A percentile compares a stretch with the other conserved stretches of the same genome.
phyloP scores from a whole-genome alignment of 176 grass and related monocot species.

The Pontederia paniculata region DNA sequence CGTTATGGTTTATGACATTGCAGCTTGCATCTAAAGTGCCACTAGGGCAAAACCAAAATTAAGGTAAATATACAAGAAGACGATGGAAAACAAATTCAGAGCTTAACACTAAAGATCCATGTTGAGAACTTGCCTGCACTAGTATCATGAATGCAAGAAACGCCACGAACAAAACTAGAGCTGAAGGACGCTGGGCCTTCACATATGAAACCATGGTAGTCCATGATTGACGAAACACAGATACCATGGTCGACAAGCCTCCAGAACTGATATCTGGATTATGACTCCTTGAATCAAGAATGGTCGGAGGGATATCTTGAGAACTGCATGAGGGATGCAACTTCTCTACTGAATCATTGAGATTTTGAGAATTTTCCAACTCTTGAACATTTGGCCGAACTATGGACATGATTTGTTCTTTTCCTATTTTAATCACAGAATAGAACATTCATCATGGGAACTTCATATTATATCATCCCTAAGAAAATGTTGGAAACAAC shows the following conservation, averaged over 20 bases:
- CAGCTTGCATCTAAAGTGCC: no score
- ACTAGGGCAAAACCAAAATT: not conserved
- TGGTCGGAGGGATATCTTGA: constrained; percentile 7
- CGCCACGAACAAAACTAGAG: constrained; percentile 37
- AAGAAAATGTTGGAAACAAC: not conserved
- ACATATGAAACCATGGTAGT: constrained; percentile 32
- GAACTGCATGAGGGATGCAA: constrained; percentile 1
- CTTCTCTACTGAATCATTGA: constrained; percentile 31
- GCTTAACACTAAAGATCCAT: not conserved
- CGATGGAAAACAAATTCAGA: not conserved
- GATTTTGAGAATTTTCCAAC: constrained; percentile 18
- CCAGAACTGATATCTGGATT: constrained; percentile 28
- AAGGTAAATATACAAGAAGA: not conserved
- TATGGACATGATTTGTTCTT: not conserved
- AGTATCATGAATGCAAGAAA: constrained; percentile 51
- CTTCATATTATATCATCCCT: not conserved
- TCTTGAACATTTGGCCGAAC: constrained; percentile 1
- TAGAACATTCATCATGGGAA: not conserved
- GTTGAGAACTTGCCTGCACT: constrained; percentile 52
- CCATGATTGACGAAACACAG: constrained; percentile 47
- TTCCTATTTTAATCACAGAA: constrained; percentile 15
- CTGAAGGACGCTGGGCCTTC: constrained; percentile 29
- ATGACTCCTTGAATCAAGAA: constrained; percentile 24
- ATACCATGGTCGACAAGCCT: constrained; percentile 18
- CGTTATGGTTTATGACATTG: no score